These are phyloP conservation scores for Venturia oleaginea DNA, from an alignment of 2,329 filamentous ascomycete genomes.

Conservation along the genomic window DNA sequence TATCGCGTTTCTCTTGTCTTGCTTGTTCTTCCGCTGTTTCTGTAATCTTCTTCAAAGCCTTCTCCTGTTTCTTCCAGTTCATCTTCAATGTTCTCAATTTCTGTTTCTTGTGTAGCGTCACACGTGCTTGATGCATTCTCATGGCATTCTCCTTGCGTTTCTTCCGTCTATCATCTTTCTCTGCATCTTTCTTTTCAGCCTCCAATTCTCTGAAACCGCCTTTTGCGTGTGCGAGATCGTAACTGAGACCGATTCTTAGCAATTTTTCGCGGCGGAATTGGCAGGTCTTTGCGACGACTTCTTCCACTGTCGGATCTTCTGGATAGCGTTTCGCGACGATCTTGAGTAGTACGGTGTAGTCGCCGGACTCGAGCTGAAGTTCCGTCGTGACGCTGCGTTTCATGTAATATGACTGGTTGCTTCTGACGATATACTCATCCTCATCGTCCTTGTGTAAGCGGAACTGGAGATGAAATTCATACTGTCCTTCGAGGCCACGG, in stretches of 20 bases:
- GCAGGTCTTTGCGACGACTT: conserved; percentile 58
- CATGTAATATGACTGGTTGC: conserved; percentile 51
- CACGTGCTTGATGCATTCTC: conserved; percentile 27
- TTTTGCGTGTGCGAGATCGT: conserved; percentile 62
- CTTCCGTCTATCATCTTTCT: conserved; percentile 29
- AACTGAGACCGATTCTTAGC: conserved; percentile 57
- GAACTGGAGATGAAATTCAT: conserved; percentile 49
- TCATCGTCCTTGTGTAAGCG: conserved; percentile 51
- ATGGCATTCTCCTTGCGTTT: conserved; percentile 28
- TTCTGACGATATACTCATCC: conserved; percentile 50
- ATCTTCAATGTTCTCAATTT: conserved; percentile 32
- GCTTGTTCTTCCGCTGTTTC: conserved; percentile 15
- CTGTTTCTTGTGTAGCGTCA: conserved; percentile 28
- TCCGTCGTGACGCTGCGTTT: conserved; percentile 69
- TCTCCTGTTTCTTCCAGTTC: conserved; percentile 21
- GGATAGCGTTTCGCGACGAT: conserved; percentile 55
- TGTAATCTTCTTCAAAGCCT: conserved; percentile 12
- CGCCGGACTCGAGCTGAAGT: conserved; percentile 62
- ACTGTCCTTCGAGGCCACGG: conserved; percentile 47
- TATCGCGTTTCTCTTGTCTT: conserved; percentile 14
- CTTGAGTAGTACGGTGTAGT: conserved; percentile 67
- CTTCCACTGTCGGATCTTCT: conserved; percentile 48
- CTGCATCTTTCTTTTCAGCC: conserved; percentile 32
- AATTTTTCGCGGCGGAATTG: conserved; percentile 62
- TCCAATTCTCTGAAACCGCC: conserved; percentile 47